Evolutionary conservation across 1,284 basidiomycete species (phyloP).

Genomic region (Austroboletus novae-zelandiae): DNA sequence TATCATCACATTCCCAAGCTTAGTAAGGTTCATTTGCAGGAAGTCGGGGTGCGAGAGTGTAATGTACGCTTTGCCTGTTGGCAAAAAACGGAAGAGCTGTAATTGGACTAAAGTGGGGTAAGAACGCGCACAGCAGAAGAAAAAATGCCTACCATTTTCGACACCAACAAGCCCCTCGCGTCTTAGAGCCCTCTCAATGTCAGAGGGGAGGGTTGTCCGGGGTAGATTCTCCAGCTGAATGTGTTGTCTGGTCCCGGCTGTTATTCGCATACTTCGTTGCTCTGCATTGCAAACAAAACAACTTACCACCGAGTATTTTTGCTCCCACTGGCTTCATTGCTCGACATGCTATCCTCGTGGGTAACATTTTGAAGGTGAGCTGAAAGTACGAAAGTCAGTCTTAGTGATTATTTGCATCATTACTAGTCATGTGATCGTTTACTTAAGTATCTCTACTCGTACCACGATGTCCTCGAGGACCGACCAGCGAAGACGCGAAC

Average conservation of each 20-base stretch:
- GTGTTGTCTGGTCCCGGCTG: conserved; percentile 32
- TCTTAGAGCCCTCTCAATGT: conserved; percentile 52
- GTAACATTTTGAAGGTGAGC: conserved; percentile 15
- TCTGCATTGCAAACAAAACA: conserved; percentile 2
- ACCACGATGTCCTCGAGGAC: conserved; percentile 47
- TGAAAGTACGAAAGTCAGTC: too few relatives aligned
- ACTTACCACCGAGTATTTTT: conserved; percentile 20
- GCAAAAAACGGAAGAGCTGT: conserved; percentile 57
- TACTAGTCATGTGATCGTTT: conserved; percentile 28
- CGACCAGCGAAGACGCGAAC: conserved; percentile 59
- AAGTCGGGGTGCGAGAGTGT: conserved; percentile 47
- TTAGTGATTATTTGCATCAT: neutral
- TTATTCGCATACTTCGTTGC: conserved; percentile 5
- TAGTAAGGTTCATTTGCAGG: conserved; percentile 40
- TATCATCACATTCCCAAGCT: conserved; percentile 43
- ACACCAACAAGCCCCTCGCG: conserved; percentile 52
- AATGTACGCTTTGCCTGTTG: conserved; percentile 55
- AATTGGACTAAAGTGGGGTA: conserved; percentile 47
- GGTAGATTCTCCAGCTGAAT: conserved; percentile 51
- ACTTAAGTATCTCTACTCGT: conserved; percentile 1
- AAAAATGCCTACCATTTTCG: conserved; percentile 42
- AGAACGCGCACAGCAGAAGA: conserved; percentile 4
- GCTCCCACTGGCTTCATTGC: conserved; percentile 9
- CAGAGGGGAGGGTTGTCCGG: conserved; percentile 49
- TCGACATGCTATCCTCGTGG: conserved; percentile 15